A percentile compares a stretch with the other conserved stretches of the same genome.
These are phyloP conservation scores for Canavalia ensiformis DNA, from an alignment of 306 rosid genomes.

Conservation along the genomic window DNA sequence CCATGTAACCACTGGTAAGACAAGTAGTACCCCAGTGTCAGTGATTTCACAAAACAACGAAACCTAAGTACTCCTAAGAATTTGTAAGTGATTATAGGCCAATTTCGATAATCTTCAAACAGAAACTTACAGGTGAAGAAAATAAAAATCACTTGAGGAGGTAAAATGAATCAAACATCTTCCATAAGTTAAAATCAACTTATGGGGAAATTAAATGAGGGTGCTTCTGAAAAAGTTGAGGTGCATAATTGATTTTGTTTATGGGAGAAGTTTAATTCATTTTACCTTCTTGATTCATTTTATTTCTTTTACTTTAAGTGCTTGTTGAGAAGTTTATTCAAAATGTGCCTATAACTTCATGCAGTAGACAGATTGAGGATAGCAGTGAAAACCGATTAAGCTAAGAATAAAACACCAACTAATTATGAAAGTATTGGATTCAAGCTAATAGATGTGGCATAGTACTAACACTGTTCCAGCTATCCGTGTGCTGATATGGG, in stretches of 20 bases:
- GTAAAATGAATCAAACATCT: no score
- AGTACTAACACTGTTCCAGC: slow-evolving; percentile 76
- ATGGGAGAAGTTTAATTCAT: no score
- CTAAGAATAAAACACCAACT: neutral
- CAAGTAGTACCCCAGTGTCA: slow-evolving; percentile 42
- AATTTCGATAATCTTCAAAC: no score
- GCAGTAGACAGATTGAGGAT: neutral
- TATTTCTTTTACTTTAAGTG: no score
- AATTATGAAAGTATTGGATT: neutral
- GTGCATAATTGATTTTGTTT: no score
- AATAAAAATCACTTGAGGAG: no score
- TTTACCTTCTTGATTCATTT: no score
- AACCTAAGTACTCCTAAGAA: neutral
- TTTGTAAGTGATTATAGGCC: neutral
- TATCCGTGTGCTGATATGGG: slow-evolving; percentile 77
- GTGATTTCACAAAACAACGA: slow-evolving; percentile 19
- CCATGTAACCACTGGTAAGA: slow-evolving; percentile 76
- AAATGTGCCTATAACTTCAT: neutral
- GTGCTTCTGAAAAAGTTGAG: no score
- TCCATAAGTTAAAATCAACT: no score
- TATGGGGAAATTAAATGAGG: no score
- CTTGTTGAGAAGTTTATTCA: no score
- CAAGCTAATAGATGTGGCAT: neutral
- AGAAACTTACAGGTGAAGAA: no score
- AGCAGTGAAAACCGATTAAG: neutral